These are phyloP conservation scores for Mallotus repandus DNA, from an alignment of 441 rosid genomes.

Conservation along the genomic window DNA sequence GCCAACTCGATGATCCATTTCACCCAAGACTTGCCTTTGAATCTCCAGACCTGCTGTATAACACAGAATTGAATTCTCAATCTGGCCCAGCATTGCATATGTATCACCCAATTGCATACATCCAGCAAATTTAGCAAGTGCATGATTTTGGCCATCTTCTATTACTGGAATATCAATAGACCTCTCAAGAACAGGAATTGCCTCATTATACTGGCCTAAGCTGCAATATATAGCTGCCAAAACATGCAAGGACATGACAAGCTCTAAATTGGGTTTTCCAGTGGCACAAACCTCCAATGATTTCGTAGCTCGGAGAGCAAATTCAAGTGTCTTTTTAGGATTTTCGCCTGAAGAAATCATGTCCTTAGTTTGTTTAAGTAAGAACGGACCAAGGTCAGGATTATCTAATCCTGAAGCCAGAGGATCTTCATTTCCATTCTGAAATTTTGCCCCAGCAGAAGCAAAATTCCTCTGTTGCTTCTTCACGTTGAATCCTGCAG, in stretches of 20 bases:
- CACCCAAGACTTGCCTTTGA: conserved; percentile 78
- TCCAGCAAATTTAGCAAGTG: conserved; percentile 92
- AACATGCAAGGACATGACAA: conserved; percentile 80
- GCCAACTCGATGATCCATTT: conserved; percentile 62
- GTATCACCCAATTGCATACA: conserved; percentile 96
- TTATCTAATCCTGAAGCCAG: conserved; percentile 34
- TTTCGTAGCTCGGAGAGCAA: conserved; percentile 53
- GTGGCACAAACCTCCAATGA: conserved; percentile 54
- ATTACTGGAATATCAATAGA: conserved; percentile 70
- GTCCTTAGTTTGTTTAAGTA: conserved; percentile 69
- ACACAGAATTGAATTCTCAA: conserved; percentile 71
- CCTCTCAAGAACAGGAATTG: conserved; percentile 80
- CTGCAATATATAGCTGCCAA: conserved; percentile 66
- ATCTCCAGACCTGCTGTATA: conserved; percentile 90
- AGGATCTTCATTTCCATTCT: conserved; percentile 33
- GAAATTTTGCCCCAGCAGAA: conserved; percentile 29
- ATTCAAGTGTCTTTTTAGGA: conserved; percentile 58
- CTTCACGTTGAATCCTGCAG: conserved; percentile 26
- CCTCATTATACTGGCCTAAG: conserved; percentile 57
- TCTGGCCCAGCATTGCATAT: conserved; percentile 74
- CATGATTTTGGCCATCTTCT: conserved; percentile 72
- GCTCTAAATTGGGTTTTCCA: conserved; percentile 51
- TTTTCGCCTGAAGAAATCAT: conserved; percentile 68
- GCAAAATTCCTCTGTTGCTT: conserved; percentile 44
- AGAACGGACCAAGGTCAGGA: conserved; percentile 62